Conservation (phyloP, 495 filamentous ascomycete species). For the Glutinoglossum americanum region DNA sequence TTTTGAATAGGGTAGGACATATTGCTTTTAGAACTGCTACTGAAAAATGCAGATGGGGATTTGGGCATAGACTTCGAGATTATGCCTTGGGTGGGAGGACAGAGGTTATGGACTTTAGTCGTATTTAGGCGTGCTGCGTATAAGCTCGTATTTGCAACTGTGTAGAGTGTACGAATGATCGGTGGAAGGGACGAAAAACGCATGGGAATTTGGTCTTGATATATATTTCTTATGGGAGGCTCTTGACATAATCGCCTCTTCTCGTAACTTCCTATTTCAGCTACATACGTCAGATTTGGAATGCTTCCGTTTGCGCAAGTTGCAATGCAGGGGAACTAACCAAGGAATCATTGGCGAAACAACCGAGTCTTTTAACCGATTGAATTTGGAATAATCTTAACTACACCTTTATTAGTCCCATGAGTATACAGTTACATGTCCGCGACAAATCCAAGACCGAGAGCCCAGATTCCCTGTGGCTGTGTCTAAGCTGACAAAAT, state of each 20-base stretch:
- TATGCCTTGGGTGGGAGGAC: slow-evolving; percentile 10
- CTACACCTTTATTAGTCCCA: too few species aligned
- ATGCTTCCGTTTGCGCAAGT: background rate
- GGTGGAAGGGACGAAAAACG: slow-evolving; percentile 28
- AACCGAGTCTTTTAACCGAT: background rate
- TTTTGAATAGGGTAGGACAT: slow-evolving; percentile 71
- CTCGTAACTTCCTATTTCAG: background rate
- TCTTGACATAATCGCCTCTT: background rate
- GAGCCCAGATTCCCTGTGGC: too few species aligned
- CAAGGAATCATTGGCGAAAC: background rate
- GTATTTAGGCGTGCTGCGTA: background rate
- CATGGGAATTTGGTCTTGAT: slow-evolving; percentile 19
- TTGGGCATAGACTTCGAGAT: slow-evolving; percentile 37
- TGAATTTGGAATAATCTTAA: too few species aligned
- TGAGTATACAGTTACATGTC: too few species aligned
- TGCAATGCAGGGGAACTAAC: background rate
- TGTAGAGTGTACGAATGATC: slow-evolving; percentile 29
- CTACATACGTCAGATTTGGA: background rate
- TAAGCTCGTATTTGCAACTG: slow-evolving; percentile 12
- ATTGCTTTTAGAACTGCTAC: slow-evolving; percentile 27
- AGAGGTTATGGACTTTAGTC: slow-evolving; percentile 11
- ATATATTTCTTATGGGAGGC: background rate
- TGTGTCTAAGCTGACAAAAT: too few species aligned
- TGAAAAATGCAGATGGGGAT: slow-evolving; percentile 70
- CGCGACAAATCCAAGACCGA: too few species aligned